Conservation (phyloP, 306 rosid species). For the Leucaena leucocephala region DNA sequence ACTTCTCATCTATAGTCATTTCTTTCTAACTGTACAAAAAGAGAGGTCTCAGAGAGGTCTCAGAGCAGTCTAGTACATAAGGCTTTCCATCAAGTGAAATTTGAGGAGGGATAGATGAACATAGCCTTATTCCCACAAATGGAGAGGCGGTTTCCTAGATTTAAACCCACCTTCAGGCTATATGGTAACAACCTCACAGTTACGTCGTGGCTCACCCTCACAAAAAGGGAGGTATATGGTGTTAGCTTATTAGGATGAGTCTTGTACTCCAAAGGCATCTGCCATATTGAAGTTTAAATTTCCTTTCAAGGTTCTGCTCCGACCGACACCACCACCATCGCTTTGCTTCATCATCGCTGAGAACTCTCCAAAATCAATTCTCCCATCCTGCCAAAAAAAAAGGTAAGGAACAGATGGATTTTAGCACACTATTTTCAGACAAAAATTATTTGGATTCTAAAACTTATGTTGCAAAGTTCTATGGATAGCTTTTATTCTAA, state of each 20-base stretch:
- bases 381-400: conserved; percentile 74
- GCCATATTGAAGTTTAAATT: conserved; percentile 77
- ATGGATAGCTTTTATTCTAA: neutral
- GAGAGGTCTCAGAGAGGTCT: too few species aligned
- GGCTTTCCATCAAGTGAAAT: too few species aligned
- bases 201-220: too few species aligned
- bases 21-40: conserved; percentile 50
- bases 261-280: conserved; percentile 72
- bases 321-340: conserved; percentile 45
- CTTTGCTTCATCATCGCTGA: conserved; percentile 86
- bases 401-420: neutral
- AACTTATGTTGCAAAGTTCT: neutral
- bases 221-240: neutral
- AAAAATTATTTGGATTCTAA: neutral
- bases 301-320: conserved; percentile 69
- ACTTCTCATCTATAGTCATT: conserved; percentile 38
- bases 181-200: too few species aligned
- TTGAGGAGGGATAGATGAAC: too few species aligned
- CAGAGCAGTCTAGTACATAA: too few species aligned
- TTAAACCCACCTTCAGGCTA: too few species aligned
- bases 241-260: conserved; percentile 47
- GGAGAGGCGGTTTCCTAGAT: too few species aligned
- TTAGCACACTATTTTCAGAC: neutral
- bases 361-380: conserved; percentile 84
- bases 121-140: too few species aligned